A percentile compares a stretch with the other conserved stretches of the same genome.
These are phyloP conservation scores for Firmiana major DNA, from an alignment of 345 rosid species.

Conservation along the genomic window DNA sequence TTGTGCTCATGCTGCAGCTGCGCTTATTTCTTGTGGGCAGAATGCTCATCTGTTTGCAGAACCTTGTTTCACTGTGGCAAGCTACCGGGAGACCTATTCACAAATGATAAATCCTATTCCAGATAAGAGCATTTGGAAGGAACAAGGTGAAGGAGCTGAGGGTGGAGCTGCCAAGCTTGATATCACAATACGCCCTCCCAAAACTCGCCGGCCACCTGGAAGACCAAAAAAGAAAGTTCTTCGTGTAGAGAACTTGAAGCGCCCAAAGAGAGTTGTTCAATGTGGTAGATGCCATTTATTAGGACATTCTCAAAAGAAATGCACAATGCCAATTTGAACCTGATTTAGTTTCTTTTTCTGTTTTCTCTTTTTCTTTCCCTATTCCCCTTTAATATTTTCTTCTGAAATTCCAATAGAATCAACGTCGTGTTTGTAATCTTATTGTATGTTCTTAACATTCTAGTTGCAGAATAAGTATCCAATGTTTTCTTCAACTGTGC, in stretches of 20 bases:
- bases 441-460: constrained; percentile 28
- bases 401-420: constrained; percentile 23
- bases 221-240: constrained; percentile 96
- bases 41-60: constrained; percentile 77
- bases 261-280: constrained; percentile 92
- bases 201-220: constrained; percentile 96
- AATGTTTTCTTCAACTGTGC: constrained; percentile 4
- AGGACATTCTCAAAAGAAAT: constrained; percentile 99
- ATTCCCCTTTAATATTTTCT: constrained; percentile 1
- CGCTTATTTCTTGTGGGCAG: constrained; percentile 87
- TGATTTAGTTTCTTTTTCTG: constrained; percentile 16
- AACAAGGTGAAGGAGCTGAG: constrained; percentile 56
- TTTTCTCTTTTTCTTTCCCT: not conserved
- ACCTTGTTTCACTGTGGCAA: constrained; percentile 70
- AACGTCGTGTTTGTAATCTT: constrained; percentile 35
- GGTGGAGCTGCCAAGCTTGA: constrained; percentile 59
- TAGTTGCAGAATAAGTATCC: constrained; percentile 24
- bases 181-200: constrained; percentile 68
- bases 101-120: constrained; percentile 65
- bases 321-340: constrained; percentile 73
- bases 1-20: constrained; percentile 97
- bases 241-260: constrained; percentile 87
- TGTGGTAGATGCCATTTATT: constrained; percentile 97
- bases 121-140: constrained; percentile 66
- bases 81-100: constrained; percentile 75